Conservation (phyloP, 2,329 filamentous ascomycete genomes). For the Trichoderma brevicompactum region DNA sequence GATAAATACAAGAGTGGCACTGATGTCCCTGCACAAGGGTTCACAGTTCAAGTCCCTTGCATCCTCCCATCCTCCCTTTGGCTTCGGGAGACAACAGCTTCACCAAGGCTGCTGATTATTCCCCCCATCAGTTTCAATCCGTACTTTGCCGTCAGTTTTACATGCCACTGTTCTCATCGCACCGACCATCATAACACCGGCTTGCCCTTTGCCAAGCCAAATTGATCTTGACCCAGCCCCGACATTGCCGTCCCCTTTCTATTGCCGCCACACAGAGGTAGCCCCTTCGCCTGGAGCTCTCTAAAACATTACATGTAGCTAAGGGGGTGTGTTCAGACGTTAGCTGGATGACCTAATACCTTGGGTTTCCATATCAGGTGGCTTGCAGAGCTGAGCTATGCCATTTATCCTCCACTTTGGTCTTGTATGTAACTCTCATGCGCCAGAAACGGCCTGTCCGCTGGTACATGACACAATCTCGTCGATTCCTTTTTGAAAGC, state of each 20-base stretch:
- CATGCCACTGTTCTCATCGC: background rate
- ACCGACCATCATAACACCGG: background rate
- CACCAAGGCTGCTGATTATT: background rate
- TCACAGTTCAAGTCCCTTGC: background rate
- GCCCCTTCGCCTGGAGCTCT: too few relatives aligned
- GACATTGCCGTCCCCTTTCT: background rate
- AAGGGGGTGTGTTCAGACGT: too few relatives aligned
- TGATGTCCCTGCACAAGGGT: conserved; percentile 1
- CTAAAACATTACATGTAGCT: too few relatives aligned
- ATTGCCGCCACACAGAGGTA: background rate
- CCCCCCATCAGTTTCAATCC: background rate
- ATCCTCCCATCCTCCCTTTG: background rate
- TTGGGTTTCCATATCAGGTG: background rate
- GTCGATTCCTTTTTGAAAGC: background rate
- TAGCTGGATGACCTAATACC: background rate
- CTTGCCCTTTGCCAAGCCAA: background rate
- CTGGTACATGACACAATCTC: background rate
- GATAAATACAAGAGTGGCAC: background rate
- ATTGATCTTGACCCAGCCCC: background rate
- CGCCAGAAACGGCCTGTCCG: background rate
- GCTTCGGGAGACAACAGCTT: background rate
- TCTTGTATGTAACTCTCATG: background rate
- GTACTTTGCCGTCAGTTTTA: background rate
- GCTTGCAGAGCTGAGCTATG: background rate
- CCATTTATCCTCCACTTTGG: background rate